A percentile compares a stretch with the other conserved stretches of the same genome.
These are phyloP conservation scores for Glycine latifolia DNA, from an alignment of 306 rosid genomes.

Conservation along the genomic window DNA sequence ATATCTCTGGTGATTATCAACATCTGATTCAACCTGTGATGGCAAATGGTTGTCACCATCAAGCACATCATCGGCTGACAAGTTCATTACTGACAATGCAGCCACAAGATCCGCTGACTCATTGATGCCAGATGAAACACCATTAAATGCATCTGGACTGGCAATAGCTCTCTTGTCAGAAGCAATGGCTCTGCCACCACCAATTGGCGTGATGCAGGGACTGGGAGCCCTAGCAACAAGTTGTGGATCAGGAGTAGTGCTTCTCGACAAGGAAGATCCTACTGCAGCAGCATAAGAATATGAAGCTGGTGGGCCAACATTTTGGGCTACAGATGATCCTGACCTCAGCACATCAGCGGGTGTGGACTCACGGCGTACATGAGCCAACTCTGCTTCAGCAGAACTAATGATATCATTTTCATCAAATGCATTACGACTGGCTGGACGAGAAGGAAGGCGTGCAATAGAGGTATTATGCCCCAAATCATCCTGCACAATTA, in stretches of 20 bases:
- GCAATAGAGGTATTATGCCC: conserved; percentile 65
- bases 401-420: conserved; percentile 61
- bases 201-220: conserved; percentile 91
- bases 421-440: conserved; percentile 88
- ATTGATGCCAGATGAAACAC: conserved; percentile 66
- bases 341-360: conserved; percentile 59
- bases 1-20: conserved; percentile 67
- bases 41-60: conserved; percentile 67
- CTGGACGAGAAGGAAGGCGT: conserved; percentile 83
- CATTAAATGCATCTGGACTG: conserved; percentile 69
- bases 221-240: conserved; percentile 88
- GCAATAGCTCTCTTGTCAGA: conserved; percentile 69
- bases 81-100: conserved; percentile 79
- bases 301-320: conserved; percentile 66
- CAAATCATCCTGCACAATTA: conserved; percentile 79
- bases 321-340: conserved; percentile 69
- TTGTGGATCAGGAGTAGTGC: conserved; percentile 96
- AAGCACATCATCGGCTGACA: conserved; percentile 63
- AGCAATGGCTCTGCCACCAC: conserved; percentile 76
- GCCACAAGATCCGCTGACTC: conserved; percentile 79
- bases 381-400: conserved; percentile 71
- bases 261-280: conserved; percentile 85
- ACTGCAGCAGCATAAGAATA: conserved; percentile 87
- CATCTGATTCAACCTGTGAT: conserved; percentile 71
- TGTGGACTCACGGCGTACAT: conserved; percentile 58